Evolutionary conservation across 2,329 filamentous ascomycete species (phyloP), one percentile per base, ranked within the genome.

Genomic region (Didymella pinodella): DNA sequence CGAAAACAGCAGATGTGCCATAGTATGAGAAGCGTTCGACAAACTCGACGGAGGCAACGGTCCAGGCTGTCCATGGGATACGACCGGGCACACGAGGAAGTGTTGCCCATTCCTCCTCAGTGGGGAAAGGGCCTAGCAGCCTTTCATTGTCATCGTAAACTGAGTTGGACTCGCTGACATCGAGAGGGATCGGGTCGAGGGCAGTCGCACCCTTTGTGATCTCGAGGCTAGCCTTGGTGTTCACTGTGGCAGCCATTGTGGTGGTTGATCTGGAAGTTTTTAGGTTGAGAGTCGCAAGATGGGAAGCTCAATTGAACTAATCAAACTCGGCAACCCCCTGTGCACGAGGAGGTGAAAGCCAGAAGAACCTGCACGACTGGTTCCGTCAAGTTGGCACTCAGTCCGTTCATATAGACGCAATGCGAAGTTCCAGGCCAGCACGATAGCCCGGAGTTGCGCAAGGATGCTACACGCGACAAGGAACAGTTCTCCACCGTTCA

Each of bases 11-110:
- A 26, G 68, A 74, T 6, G 75, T 77, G 44, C 74, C 75, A 44
- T 77, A 76, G 65, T 76, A 76, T 20, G 72, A 73, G 59, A 77
- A 72, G 43, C 74, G 72, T 59, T 77, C 75, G 8, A 70, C 68
- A 20, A 77, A 71, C 54, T 77, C 75, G 43, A 78, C 73, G 32
- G 64, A 66, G 48, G 73, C 74, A 28, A 77, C 70, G 52, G 74
- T 76, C 68, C 69, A 77, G 2, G 71, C 74, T 31, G 69, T 71
- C 70, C 73, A 74, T 22, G 76, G 73, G 28, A 77, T 77, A 20
- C 57, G 48, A 34, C 72, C 75, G 32, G 75, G 48, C 18, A 78
- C 75, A 50, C 75, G 70, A 22, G 70, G 75, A 14, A 78, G 72
- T 10, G 74, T 76, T 0, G 62, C 63, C 66, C 74, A 72, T 41